Base-by-base conservation (phyloP, 2,329 filamentous ascomycete genomes). In the Xylaria sp. region DNA sequence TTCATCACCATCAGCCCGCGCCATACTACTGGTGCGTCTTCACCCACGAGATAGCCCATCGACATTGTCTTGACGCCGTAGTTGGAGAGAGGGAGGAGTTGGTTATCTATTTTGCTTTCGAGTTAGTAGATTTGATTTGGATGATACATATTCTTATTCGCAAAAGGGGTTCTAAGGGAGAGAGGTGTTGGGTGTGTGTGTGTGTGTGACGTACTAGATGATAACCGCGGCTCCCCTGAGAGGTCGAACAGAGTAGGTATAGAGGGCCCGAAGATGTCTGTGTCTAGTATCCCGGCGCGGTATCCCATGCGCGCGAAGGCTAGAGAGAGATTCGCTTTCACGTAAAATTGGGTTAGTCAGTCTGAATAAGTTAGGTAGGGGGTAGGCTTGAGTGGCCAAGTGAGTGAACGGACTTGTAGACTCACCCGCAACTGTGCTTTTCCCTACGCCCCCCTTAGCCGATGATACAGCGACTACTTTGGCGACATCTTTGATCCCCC, bases 11-110 rank as follows among this genome's bases (percentile, higher is more conserved):
- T 97, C 2, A 97, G 85, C 0, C 95, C 95, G 54, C 95, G 88
- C 95, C 95, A 99, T 33, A 95, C 94, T 15, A 99, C 90, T 0
- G 94, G 92, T 4, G 92, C 90, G 11, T 88, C 84, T 67, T 92
- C 89, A 19, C 86, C 87, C 1, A 97, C 88, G 0, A 99, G 84
- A 68, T 97, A 98, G 52, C 95, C 95, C 92, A 99, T 98, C 0
- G 94, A 97, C 95, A 99, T 99, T 57, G 93, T 96, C 78, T 96
- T 96, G 60, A 99, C 85, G 42, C 95, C 95, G 80, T 98, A 98
- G 74, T 96, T 97, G 21, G 91, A 93, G 23, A 99, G 79, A 0
- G 95, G 95, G 1, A 98, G 73, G 3, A 99, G 84, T 71, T 93
- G 89, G 72, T 94, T 93, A 69, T 90, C 87, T 93, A 69, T 90